Evolutionary conservation across 2,329 filamentous ascomycete genomes (phyloP), one percentile per base, ranked within the genome.

Genomic region (Annulohypoxylon truncatum): DNA sequence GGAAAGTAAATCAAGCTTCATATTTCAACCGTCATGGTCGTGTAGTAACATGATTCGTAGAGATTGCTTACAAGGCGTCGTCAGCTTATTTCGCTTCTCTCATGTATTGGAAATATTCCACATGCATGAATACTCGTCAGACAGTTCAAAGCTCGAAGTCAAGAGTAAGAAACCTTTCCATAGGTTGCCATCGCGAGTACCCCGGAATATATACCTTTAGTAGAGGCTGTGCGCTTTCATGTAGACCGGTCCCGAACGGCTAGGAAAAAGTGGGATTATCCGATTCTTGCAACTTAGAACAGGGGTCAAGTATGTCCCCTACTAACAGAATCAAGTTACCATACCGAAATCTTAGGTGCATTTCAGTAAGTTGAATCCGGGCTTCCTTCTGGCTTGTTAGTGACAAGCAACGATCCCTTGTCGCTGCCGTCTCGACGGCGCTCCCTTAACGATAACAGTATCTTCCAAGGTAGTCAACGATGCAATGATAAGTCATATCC

Each of bases 1-100:
- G 18, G 26, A 26, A 52, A 56, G 44, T 53, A 48, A 55, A 59
- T 54, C 28, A 35, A 46, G 15, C 22, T 35, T 52, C 59, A 60
- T 59, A 53, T 61, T 33, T 51, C 44, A 12, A 42, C 13, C 51
- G 31, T 31, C 26, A 29, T 29, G 59, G 15, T 66, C 59, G 58
- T 63, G 64, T 63, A 63, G 52, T 28, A 15, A 62, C 58, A 35
- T 61, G 64, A 66, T 66, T 66, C 59, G 64, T n/a, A 63, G 51
- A 56, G 38, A 24, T 20, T 55, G 9, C 15, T 58, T 24, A 15
- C 22, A 40, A 24, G 24, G n/a, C 29, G 35, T 31, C 13, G 57
- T 59, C 58, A 62, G 63, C 57, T 66, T 62, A 66, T 62, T 53
- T 33, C 3, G 33, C 24, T 48, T 33, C 35, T 35, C 31, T 28